Evolutionary conservation across 108 stramenopile species (phyloP).

Genomic region (Asterionellopsis glacialis): DNA sequence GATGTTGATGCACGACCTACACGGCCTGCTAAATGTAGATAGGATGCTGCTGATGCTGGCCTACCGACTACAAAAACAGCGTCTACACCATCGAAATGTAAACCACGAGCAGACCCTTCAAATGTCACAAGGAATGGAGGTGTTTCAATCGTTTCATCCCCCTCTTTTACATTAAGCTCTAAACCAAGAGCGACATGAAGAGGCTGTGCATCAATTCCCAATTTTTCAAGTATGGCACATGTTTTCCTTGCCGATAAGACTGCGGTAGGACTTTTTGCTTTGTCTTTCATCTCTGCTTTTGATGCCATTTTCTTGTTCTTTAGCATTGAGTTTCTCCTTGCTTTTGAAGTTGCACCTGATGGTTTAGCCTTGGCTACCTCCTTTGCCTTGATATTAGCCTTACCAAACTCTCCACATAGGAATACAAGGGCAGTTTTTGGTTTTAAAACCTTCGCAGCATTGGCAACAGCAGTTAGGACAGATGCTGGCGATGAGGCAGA

Average conservation of each 20-base stretch:
- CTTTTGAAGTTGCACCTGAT: constrained; percentile 18
- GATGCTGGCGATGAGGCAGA: constrained; percentile 14
- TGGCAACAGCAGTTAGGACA: constrained; percentile 31
- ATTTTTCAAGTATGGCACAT: constrained; percentile 30
- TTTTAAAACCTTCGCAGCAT: constrained; percentile 12
- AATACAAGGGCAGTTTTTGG: constrained; percentile 42
- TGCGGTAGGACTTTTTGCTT: not conserved
- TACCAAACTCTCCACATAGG: constrained; percentile 53
- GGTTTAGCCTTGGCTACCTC: constrained; percentile 21
- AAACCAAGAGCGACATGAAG: constrained; percentile 52
- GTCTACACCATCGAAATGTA: constrained; percentile 69
- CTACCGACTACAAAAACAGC: constrained; percentile 49
- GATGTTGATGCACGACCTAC: constrained; percentile 47
- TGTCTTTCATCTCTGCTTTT: constrained; percentile 5
- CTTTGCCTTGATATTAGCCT: constrained; percentile 30
- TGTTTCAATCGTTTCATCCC: constrained; percentile 21
- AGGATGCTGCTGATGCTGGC: constrained; percentile 57
- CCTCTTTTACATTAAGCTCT: constrained; percentile 36
- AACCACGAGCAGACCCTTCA: constrained; percentile 65
- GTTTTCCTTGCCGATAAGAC: constrained; percentile 42
- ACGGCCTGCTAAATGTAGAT: constrained; percentile 72
- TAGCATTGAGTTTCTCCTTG: constrained; percentile 23
- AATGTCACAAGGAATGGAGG: constrained; percentile 62
- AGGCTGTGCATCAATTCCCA: constrained; percentile 46
- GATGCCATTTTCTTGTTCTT: constrained; percentile 7